Evolutionary conservation across 306 rosid species (phyloP), one percentile per base, ranked within the genome.

Genomic region (Vigna mungo): DNA sequence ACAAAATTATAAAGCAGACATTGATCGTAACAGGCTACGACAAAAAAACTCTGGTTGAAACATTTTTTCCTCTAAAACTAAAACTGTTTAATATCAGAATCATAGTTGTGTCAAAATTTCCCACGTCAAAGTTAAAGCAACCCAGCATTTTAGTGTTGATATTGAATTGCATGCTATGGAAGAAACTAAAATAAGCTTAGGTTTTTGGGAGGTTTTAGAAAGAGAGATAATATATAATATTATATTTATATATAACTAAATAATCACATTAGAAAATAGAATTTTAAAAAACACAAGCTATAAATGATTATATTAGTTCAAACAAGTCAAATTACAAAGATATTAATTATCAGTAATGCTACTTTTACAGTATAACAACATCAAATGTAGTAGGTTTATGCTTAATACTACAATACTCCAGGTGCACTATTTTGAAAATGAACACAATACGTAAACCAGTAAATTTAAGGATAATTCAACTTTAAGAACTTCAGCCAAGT

Each of bases 51-150:
- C 68, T 68, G 14, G 43, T 67, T 7, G 54, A 73, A 53, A 75
- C 62, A 23, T 11, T 51, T 39, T 25, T 36, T 48, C 51, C 37
- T 62, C 9, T 43, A 15, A 7, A 30, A 3, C 34, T 25, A 68
- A 66, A 25, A 46, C 51, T 67, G 64, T 36, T 37, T 27, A 76
- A 69, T 66, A 55, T 82, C 70, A 68, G n/a, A 55, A 58, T 36
- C 23, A 74, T 47, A 39, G 34, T 65, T 18, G 53, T 55, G 66
- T 56, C 58, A 47, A 76, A 11, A n/a, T 64, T 55, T 47, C 4
- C 23, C 10, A 4, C 10, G 53, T 13, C 41, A 16, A 63, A 74
- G 12, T 18, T 21, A 63, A 60, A 69, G 18, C 17, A 25, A 34
- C 27, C 60, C 44, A 41, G 34, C 39, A 20, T 47, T 25, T 34